Base-by-base conservation (phyloP, 208 protist genomes). In the Wallacemonas sp. region DNA sequence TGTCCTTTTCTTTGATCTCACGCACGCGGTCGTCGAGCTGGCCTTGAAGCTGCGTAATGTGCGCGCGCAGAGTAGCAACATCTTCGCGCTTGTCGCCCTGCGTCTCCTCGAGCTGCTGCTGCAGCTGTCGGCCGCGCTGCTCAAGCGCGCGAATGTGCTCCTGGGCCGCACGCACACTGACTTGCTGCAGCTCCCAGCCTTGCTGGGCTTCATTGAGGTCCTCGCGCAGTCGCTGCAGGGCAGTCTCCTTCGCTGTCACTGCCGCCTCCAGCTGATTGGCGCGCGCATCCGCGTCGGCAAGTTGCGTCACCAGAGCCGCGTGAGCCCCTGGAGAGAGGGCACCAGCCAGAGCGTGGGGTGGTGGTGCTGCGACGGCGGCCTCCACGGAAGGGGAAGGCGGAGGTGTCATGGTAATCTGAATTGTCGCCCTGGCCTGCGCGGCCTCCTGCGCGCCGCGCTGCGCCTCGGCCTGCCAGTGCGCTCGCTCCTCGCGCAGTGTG, bases 21-120 rank as follows among this genome's bases (percentile, higher is more conserved):
- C 54, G 57, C 0, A 20, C 39, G 29, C 67, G 61, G 22, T 46
- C 45, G n/a, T 68, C 49, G 42, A 84, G 74, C 32, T 80, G 70
- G 16, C 54, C 29, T 12, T 73, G 74, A 25, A 84, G 74, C 41
- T 81, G 66, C 26, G 46, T 57, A 57, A 84, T 77, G 67, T 81
- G 78, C 32, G 76, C 78, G 11, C 70, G 73, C 45, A 79, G 48
- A 2, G 65, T 72, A 39, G 54, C 59, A 12, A 61, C 41, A 26
- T 84, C 78, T 31, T 79, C 67, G 1, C 54, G 63, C 25, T 68
- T 81, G 10, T 77, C 74, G 41, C 72, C 63, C 18, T 65, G 71
- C 20, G 57, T 22, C 20, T 62, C 68, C 22, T 74, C 70, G 14
- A 84, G 74, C 57, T 84, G 73, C 61, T 64, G 67, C 45, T 79